Evolutionary conservation across 1,284 basidiomycete species (phyloP), one percentile per base, ranked within the genome.

Genomic region (Porogramme epimiltina): DNA sequence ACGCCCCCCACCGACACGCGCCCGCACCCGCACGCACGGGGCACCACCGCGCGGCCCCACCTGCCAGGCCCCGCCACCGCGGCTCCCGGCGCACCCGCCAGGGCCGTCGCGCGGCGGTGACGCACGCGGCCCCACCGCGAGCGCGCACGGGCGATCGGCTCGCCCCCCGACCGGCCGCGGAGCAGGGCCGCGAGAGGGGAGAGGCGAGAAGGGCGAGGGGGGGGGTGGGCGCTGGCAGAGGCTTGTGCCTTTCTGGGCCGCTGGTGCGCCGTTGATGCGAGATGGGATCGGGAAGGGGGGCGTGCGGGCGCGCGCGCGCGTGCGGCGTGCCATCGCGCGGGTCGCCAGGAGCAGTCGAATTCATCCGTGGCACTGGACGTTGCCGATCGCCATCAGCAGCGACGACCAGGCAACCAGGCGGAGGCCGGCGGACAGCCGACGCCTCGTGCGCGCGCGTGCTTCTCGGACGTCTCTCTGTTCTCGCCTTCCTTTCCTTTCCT

Each of bases 301-400:
- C 13, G n/a, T 5, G 34, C 34, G 34, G 9, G 5, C 28, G 28
- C 28, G 28, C 28, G 28, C 28, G 8, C 28, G 28, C 8, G 15
- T 31, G 9, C 28, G 9, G 9, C 8, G 39, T 42, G 20, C 26
- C 34, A 33, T 26, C 19, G 36, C 24, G 36, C 26, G 38, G 31
- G 56, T 58, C 56, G 53, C 33, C 53, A 58, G 53, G 56, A 55
- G 42, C 39, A 49, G 38, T 45, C 48, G 46, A 51, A 39, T 52
- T 49, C 49, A 58, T 52, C 52, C 57, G 57, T n/a, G 8, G 34
- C 34, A 51, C 34, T 52, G 56, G 50, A 52, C 52, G 36, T 51
- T 59, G 54, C 54, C 57, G 57, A 59, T 56, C 57, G 47, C 51
- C 54, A 55, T 59, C 57, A 59, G 49, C 57, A n/a, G 34, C 34